Evolutionary conservation across 495 filamentous ascomycete species (phyloP), one percentile per base, ranked within the genome.

Genomic region (Hypoxylon lienhwacheense): DNA sequence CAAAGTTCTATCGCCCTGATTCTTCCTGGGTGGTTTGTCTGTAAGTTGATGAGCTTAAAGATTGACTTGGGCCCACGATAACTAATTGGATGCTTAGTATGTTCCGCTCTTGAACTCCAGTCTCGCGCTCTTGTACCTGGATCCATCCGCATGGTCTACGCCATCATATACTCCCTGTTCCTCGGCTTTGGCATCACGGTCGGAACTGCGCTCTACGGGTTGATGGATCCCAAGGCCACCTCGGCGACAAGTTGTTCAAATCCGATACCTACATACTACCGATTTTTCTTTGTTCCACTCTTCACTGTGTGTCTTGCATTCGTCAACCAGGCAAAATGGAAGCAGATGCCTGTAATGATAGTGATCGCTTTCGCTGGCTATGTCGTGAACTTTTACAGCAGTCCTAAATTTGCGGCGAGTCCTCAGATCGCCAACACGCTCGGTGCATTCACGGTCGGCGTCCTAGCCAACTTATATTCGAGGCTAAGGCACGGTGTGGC

Each of bases 101-200:
- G 49, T 66, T 95, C 37, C 91, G 87, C 67, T 36, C 78, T 97
- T 21, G 92, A 97, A 67, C 81, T 97, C 0, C 92, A 97, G 67
- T 92, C 87, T 6, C 80, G 82, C 43, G 86, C 85, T 51, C 85
- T 97, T 39, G 86, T 97, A 4, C 90, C 92, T 12, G 92, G 92
- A 1, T 91, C 89, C 4, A 88, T 96, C 7, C 88, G 92, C 36
- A 91, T 97, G 86, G 89, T 97, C 4, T 96, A 97, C 57, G 90
- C 92, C 5, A 87, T 97, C 46, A 92, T 97, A 22, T 97, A 97
- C 70, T 92, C 91, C 0, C 77, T 97, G 1, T 95, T 97, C 70
- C 85, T 97, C 5, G 92, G 92, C n/a, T 97, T 92, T 61, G 93
- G 92, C 5, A 96, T 97, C 60, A 97, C 93, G 4, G 89, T 97